phyloP scores from a whole-genome alignment of 2,329 filamentous ascomycete genomes.

The Meredithiella fracta region DNA sequence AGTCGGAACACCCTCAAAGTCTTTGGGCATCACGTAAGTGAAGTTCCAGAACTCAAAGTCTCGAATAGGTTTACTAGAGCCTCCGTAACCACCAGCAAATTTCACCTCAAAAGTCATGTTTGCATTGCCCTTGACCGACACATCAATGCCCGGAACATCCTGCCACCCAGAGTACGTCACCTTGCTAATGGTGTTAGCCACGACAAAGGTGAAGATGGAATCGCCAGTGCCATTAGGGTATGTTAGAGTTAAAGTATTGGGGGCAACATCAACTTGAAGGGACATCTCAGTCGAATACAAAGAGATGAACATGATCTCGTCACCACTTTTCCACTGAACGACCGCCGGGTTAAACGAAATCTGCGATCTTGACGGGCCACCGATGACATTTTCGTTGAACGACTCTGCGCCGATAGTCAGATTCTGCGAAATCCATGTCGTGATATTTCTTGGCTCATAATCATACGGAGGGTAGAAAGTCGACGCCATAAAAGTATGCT shows the following conservation, averaged over 20 bases:
- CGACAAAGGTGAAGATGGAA: conserved; percentile 34
- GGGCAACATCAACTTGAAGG: conserved; percentile 26
- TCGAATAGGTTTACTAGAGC: conserved; percentile 19
- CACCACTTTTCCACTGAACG: conserved; percentile 37
- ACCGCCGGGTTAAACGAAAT: conserved; percentile 42
- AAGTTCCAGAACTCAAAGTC: conserved; percentile 34
- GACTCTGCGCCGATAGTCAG: conserved; percentile 45
- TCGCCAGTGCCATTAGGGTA: conserved; percentile 36
- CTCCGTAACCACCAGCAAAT: conserved; percentile 28
- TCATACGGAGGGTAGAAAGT: conserved; percentile 45
- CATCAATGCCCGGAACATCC: conserved; percentile 31
- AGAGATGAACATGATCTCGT: conserved; percentile 20
- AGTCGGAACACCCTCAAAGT: conserved; percentile 16
- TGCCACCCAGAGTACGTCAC: conserved; percentile 29
- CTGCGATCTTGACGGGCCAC: conserved; percentile 35
- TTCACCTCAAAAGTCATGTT: conserved; percentile 24
- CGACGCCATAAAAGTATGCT: conserved; percentile 34
- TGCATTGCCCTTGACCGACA: conserved; percentile 30
- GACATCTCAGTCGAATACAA: conserved; percentile 26
- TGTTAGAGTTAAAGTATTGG: conserved; percentile 29
- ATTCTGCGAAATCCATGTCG: conserved; percentile 38
- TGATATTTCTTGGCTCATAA: conserved; percentile 38
- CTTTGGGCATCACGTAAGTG: conserved; percentile 25
- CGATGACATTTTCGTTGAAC: conserved; percentile 38
- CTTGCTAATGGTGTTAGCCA: conserved; percentile 30